Conservation (phyloP, 2,329 filamentous ascomycete species). For the Pestalotiopsis sp. region DNA sequence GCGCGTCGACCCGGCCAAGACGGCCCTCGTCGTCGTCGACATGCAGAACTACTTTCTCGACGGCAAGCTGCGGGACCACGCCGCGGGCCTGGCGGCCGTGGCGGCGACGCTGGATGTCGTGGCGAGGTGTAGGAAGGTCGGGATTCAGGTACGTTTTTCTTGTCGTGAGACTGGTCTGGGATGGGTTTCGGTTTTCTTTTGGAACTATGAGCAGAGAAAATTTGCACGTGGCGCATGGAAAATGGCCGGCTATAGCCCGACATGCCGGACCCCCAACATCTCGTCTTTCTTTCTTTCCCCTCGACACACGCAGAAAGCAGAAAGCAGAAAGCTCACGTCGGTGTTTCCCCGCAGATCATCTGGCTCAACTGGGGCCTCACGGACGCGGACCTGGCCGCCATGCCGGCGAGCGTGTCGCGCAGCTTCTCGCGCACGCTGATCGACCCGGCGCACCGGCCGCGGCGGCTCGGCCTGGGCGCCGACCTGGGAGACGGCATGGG, state of each 20-base stretch:
- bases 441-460: slow-evolving; percentile 16
- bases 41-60: slow-evolving; percentile 57
- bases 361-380: slow-evolving; percentile 63
- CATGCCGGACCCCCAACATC: too few species aligned
- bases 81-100: slow-evolving; percentile 42
- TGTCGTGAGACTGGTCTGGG: too few species aligned
- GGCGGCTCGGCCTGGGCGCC: slow-evolving; percentile 42
- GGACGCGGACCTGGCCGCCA: slow-evolving; percentile 47
- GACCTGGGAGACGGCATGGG: slow-evolving; percentile 48
- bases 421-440: slow-evolving; percentile 48
- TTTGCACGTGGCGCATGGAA: too few species aligned
- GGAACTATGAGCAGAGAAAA: too few species aligned
- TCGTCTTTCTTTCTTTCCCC: background rate
- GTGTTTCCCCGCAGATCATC: slow-evolving; percentile 32
- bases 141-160: slow-evolving; percentile 41
- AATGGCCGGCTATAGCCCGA: too few species aligned
- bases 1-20: slow-evolving; percentile 40
- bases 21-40: slow-evolving; percentile 54
- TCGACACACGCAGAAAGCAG: slow-evolving; percentile 13
- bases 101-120: slow-evolving; percentile 43
- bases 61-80: slow-evolving; percentile 41
- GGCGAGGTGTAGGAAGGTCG: slow-evolving; percentile 48
- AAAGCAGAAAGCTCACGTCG: too few species aligned
- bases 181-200: too few species aligned
- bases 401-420: slow-evolving; percentile 51